Conservation (phyloP, 768 basidiomycete genomes). For the Hydnomerulius pinastri region DNA sequence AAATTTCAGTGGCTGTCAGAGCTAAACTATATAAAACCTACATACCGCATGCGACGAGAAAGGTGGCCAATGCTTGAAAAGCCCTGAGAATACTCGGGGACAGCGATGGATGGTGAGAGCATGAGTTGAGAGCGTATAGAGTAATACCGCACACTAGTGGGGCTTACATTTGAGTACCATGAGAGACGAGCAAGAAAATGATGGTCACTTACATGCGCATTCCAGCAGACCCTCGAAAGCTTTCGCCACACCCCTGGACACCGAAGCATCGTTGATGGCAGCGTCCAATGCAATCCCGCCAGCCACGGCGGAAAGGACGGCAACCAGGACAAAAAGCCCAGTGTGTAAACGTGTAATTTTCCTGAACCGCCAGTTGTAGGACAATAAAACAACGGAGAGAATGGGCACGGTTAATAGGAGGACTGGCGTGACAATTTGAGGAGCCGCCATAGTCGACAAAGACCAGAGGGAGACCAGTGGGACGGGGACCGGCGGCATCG, state of each 20-base stretch:
- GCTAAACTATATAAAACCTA: background rate
- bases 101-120: constrained; percentile 2
- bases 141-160: constrained; percentile 26
- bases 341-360: constrained; percentile 9
- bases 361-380: constrained; percentile 8
- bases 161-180: background rate
- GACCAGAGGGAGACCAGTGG: constrained; percentile 4
- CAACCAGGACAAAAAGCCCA: constrained; percentile 19
- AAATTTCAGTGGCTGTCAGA: background rate
- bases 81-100: constrained; percentile 14
- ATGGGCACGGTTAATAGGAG: constrained; percentile 27
- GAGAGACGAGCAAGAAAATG: background rate
- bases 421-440: constrained; percentile 24
- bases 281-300: constrained; percentile 21
- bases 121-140: constrained; percentile 22
- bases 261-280: constrained; percentile 9
- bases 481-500: background rate
- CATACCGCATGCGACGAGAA: constrained; percentile 32
- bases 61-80: constrained; percentile 16
- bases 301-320: constrained; percentile 24
- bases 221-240: constrained; percentile 22
- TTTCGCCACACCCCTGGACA: constrained; percentile 16
- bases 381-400: constrained; percentile 16
- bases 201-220: constrained; percentile 17
- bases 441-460: constrained; percentile 21